Base-by-base conservation (phyloP, 345 rosid genomes). In the Aethionema arabicum region DNA sequence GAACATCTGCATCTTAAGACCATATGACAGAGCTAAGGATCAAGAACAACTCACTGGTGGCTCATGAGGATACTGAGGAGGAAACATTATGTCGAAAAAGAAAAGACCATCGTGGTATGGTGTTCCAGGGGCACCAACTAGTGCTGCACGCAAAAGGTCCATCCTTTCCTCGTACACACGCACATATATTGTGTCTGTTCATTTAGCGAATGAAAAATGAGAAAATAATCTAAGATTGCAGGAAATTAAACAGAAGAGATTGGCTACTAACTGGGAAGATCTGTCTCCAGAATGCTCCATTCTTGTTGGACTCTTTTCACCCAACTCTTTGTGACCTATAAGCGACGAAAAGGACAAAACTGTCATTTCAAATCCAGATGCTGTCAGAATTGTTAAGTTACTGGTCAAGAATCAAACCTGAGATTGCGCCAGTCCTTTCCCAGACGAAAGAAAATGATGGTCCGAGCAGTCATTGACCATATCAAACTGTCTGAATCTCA, bases 51-150 rank as follows among this genome's bases (percentile, higher is more conserved):
- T 83, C 71, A 93, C 97, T 44, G 99, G 99, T 40, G 99, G 96
- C 62, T 80, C 91, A 32, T 79, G 61, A 21, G 99, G 99, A 78
- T 85, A 93, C 44, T 84, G 90, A 6, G 91, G 79, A 11, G 97
- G 95, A 60, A 93, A 84, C 62, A 80, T 72, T 41, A 93, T 79
- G 76, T 93, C 99, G 35, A 93, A 93, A 63, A 93, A 87, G 88
- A 90, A 93, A 8, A 93, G 83, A 16, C 97, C 99, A 5, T 93
- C 85, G 2, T 89, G 90, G 74, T 93, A 93, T 5, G 97, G 99
- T 29, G 96, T 93, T 52, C 95, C 95, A 41, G 86, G 79, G 33
- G 88, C 81, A 59, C 99, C 99, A 42, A 89, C 78, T 32, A 93
- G 66, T 57, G 86, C 96, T 57, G 96, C 95, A 43, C 88, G 82